Base-by-base conservation (phyloP, 2,329 filamentous ascomycete genomes). In the Colletotrichum australisinense region DNA sequence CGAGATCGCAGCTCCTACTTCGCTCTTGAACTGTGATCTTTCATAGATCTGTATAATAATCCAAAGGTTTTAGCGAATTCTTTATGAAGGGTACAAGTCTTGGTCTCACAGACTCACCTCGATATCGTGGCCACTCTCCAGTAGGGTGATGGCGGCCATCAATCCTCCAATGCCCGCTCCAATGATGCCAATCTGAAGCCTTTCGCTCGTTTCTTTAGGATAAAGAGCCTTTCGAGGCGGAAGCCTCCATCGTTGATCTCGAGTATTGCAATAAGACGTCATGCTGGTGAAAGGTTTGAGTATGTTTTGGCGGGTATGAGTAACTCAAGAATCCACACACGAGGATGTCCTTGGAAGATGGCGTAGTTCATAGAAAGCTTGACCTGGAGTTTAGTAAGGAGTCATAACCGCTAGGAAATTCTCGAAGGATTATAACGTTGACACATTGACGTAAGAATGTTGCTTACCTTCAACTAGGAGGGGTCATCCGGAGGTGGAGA, bases 121-220 rank as follows among this genome's bases (percentile, higher is more conserved):
- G 7, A 64, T 49, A 28, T 64, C 62, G 19, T 64, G 62, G 16
- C 62, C 62, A 22, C 30, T 56, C 28, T 64, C 49, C n/a, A 64
- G 12, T n/a, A 65, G 30, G 7, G 49, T n/a, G 2, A 65, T n/a
- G n/a, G 63, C 63, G 5, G 63, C 63, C 49, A 65, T 65, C 22
- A 65, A 28, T 0, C 63, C 63, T 2, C 49, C 63, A 16, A 65
- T 56, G 1, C 63, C 63, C 12, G 49, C 63, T 4, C 49, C 63
- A 8, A 65, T 22, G n/a, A 64, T 64, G 7, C 62, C 62, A 14
- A 64, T 30, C 3, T 28, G 24, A 22, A 65, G 28, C 3, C 2
- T 38, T 4, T 9, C 7, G n/a, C n/a, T 24, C 12, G 12, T 2
- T 14, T 38, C 22, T 22, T 22, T 42, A 1, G 14, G n/a, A 16